Evolutionary conservation across 169 alveolate genomes (phyloP).

Genomic region (Plasmodium malariae): DNA sequence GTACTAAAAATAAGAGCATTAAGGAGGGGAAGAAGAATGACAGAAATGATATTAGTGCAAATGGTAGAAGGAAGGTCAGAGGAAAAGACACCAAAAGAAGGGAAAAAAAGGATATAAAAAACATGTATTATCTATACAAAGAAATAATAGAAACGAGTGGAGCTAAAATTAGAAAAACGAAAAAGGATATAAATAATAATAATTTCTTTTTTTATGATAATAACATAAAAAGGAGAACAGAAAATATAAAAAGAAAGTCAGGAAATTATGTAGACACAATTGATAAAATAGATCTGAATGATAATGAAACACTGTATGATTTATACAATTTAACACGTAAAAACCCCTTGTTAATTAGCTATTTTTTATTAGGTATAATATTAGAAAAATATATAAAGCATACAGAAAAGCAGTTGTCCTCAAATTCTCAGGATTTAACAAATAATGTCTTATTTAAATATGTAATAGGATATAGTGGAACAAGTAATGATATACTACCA

Average conservation of each 20-base stretch:
- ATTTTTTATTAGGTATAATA: constrained; percentile 85
- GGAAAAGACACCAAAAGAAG: not conserved
- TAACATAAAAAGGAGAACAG: constrained; percentile 34
- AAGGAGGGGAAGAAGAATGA: not conserved
- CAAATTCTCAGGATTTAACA: constrained; percentile 93
- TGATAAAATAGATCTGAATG: constrained; percentile 88
- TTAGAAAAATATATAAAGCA: constrained; percentile 90
- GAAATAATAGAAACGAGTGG: constrained; percentile 75
- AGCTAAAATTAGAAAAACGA: constrained; percentile 75
- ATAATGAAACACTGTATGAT: constrained; percentile 85
- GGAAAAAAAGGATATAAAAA: constrained; percentile 31
- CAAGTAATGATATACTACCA: constrained; percentile 94
- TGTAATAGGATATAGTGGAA: constrained; percentile 94
- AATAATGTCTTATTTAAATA: constrained; percentile 89
- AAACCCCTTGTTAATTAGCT: constrained; percentile 87
- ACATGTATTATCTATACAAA: constrained; percentile 60
- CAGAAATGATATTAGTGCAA: not conserved
- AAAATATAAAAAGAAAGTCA: constrained; percentile 9
- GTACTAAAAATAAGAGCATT: not conserved
- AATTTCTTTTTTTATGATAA: constrained; percentile 54
- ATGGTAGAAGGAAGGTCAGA: not conserved
- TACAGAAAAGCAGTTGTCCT: constrained; percentile 89
- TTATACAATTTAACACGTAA: constrained; percentile 80
- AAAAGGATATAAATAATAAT: constrained; percentile 77
- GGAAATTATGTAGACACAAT: constrained; percentile 66